A percentile compares a stretch with the other conserved stretches of the same genome.
Evolutionary conservation across 1,284 basidiomycete genomes (phyloP).

Genomic region (Puccinia polysora): DNA sequence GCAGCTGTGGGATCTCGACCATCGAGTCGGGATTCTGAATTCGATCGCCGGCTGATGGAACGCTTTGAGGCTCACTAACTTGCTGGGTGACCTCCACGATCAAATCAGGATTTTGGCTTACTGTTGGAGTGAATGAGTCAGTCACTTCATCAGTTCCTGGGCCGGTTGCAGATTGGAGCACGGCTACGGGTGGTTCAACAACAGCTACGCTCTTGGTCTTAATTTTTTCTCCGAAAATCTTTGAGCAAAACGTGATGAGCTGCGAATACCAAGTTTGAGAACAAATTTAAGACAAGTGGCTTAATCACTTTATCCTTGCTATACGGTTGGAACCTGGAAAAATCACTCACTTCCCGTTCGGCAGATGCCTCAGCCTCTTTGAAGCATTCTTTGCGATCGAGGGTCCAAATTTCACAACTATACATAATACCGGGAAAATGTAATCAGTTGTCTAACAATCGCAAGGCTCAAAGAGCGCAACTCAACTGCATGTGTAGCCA

Average conservation of each 20-base stretch:
- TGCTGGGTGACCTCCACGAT: too few relatives aligned
- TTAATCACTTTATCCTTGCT: background rate
- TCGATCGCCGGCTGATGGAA: too few relatives aligned
- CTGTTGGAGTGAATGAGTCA: too few relatives aligned
- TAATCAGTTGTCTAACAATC: background rate
- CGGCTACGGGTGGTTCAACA: too few relatives aligned
- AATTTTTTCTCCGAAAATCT: background rate
- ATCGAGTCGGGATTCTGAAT: too few relatives aligned
- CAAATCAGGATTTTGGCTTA: too few relatives aligned
- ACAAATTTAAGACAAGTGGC: background rate
- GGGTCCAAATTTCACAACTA: constrained; percentile 26
- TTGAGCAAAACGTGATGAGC: background rate
- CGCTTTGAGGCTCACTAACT: too few relatives aligned
- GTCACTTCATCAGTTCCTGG: too few relatives aligned
- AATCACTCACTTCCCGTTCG: constrained; percentile 20
- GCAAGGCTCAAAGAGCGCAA: background rate
- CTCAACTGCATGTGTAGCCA: constrained; percentile 41
- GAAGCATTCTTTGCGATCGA: constrained; percentile 35
- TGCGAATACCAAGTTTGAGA: background rate
- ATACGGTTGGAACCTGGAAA: background rate
- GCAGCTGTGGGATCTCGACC: too few relatives aligned
- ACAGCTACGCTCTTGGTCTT: background rate
- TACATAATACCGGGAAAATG: background rate
- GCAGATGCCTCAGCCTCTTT: constrained; percentile 30
- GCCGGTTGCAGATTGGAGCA: too few relatives aligned